These are phyloP conservation scores for Zygnema circumcarinatum DNA, from an alignment of 139 green algal species.

Conservation along the genomic window DNA sequence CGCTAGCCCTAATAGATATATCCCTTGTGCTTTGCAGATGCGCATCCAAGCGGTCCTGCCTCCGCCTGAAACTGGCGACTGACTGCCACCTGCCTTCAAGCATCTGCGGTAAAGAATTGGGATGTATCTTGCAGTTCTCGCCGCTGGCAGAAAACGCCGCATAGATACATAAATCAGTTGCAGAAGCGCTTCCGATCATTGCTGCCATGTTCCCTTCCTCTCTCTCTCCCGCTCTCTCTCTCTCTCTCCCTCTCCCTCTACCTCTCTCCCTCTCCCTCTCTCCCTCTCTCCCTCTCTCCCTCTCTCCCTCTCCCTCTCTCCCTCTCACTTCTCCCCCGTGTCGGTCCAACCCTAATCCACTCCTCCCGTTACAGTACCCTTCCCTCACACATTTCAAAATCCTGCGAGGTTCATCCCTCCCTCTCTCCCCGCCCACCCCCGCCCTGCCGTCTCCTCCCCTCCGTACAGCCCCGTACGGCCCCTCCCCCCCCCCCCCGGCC, in stretches of 20 bases:
- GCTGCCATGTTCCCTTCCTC: not conserved
- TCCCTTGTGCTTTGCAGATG: not conserved
- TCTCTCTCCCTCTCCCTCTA: conserved; percentile 12
- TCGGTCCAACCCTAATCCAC: conserved; percentile 9
- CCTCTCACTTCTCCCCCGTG: not conserved
- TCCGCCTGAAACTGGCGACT: too few species aligned
- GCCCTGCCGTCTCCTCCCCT: not conserved
- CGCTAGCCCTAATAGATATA: not conserved
- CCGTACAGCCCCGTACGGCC: not conserved
- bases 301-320: not conserved
- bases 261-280: conserved; percentile 22
- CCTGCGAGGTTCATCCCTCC: not conserved
- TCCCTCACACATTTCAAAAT: too few species aligned
- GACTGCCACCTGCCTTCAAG: too few species aligned
- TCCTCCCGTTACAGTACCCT: too few species aligned
- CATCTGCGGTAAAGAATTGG: too few species aligned
- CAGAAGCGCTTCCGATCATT: too few species aligned
- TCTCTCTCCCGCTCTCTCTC: conserved; percentile 32
- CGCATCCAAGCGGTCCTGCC: too few species aligned
- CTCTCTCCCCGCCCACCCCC: too few species aligned
- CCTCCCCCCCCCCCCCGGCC: not conserved
- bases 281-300: conserved; percentile 21
- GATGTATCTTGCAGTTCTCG: too few species aligned
- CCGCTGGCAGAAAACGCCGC: too few species aligned
- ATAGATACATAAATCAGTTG: too few species aligned